Conservation (phyloP, 306 rosid genomes). For the Cicer arietinum region DNA sequence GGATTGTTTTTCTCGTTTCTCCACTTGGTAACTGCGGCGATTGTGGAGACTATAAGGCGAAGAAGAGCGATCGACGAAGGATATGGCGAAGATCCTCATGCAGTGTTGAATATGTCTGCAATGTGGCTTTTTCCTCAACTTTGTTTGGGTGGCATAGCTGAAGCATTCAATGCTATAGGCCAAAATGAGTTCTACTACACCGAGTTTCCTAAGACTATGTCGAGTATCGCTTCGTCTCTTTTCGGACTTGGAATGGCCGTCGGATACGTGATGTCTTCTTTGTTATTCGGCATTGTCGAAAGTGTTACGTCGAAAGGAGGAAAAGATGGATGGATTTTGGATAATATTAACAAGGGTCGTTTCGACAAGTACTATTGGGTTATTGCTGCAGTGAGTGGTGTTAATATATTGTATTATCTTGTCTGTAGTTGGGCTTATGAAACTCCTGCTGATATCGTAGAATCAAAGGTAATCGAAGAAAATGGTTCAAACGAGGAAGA, state of each 20-base stretch:
- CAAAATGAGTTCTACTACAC: constrained; percentile 37
- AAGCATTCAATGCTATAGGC: constrained; percentile 30
- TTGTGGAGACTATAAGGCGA: constrained; percentile 31
- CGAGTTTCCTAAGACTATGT: constrained; percentile 29
- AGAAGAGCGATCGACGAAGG: constrained; percentile 9
- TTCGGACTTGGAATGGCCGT: constrained; percentile 24
- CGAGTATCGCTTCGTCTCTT: constrained; percentile 17
- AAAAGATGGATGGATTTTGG: constrained; percentile 30
- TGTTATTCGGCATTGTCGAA: neutral
- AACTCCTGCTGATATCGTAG: constrained; percentile 13
- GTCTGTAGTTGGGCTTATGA: constrained; percentile 32
- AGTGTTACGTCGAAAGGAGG: neutral
- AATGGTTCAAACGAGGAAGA: constrained; percentile 23
- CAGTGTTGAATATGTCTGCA: constrained; percentile 31
- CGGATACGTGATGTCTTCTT: constrained; percentile 7
- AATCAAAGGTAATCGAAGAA: constrained; percentile 21
- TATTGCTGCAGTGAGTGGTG: constrained; percentile 21
- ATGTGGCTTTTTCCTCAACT: constrained; percentile 38
- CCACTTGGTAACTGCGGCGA: constrained; percentile 14
- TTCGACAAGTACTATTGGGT: constrained; percentile 25
- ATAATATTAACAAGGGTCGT: constrained; percentile 34
- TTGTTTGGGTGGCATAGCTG: constrained; percentile 24
- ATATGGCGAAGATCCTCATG: neutral
- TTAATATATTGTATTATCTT: constrained; percentile 22
- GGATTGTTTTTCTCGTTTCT: constrained; percentile 30